Conservation (phyloP, 768 basidiomycete genomes). For the Hydnomerulius pinastri region DNA sequence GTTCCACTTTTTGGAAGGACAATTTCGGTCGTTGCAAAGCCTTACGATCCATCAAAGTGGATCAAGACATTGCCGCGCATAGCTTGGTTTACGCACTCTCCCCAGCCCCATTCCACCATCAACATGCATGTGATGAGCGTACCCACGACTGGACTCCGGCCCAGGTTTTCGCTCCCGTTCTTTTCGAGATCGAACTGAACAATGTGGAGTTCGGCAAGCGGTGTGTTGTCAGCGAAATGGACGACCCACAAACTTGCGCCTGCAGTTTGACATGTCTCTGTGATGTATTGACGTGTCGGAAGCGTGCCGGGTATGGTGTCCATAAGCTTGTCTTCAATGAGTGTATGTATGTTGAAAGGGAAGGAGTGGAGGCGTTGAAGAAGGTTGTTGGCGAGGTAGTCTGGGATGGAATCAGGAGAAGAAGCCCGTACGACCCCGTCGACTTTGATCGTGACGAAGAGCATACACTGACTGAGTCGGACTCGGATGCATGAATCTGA, state of each 20-base stretch:
- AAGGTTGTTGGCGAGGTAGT: slow-evolving; percentile 10
- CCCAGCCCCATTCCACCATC: not conserved
- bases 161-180: slow-evolving; percentile 14
- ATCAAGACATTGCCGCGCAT: slow-evolving; percentile 3
- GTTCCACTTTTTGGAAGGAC: slow-evolving; percentile 16
- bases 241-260: not conserved
- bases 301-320: slow-evolving; percentile 11
- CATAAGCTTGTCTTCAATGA: slow-evolving; percentile 9
- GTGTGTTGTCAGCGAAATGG: not conserved
- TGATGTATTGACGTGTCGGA: slow-evolving; percentile 16
- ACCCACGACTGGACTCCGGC: not conserved
- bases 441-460: no score
- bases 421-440: no score
- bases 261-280: slow-evolving; percentile 12
- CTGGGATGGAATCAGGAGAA: slow-evolving; percentile 19
- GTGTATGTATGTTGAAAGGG: slow-evolving; percentile 11
- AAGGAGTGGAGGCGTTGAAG: slow-evolving; percentile 4
- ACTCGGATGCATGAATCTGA: no score
- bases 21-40: slow-evolving; percentile 15
- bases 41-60: slow-evolving; percentile 13
- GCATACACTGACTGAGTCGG: no score
- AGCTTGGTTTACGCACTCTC: slow-evolving; percentile 12
- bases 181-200: slow-evolving; percentile 16
- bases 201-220: slow-evolving; percentile 8
- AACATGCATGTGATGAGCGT: not conserved